phyloP scores from a whole-genome alignment of 352 stramenopile genomes.

The Pythium vanterpoolii region DNA sequence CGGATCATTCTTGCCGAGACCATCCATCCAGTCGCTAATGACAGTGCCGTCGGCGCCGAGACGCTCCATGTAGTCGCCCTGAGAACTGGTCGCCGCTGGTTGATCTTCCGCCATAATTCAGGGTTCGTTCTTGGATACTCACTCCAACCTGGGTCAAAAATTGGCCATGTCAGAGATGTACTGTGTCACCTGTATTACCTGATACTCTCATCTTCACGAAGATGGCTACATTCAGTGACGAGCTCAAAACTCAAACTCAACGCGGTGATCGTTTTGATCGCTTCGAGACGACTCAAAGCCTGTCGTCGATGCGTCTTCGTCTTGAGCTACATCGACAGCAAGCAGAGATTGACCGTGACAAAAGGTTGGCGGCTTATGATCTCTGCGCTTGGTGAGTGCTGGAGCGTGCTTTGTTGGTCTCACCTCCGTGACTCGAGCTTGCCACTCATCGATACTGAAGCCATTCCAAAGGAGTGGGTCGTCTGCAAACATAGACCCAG shows the following conservation, averaged over 20 bases:
- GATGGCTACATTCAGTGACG: slow-evolving; percentile 12
- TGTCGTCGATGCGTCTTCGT: slow-evolving; percentile 3
- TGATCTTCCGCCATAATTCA: slow-evolving; percentile 8
- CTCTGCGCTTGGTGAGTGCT: not conserved
- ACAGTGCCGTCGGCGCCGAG: slow-evolving; percentile 1
- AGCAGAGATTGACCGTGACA: slow-evolving; percentile 9
- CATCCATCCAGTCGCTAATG: slow-evolving; percentile 22
- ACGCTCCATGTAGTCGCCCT: slow-evolving; percentile 8
- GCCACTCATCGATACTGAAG: slow-evolving; percentile 43
- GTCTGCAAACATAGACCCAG: slow-evolving; percentile 13
- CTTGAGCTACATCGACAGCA: slow-evolving; percentile 2
- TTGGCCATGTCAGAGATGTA: not conserved
- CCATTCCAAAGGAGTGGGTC: slow-evolving; percentile 40
- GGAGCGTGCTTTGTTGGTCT: not conserved
- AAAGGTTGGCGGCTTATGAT: not conserved
- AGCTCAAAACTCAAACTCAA: slow-evolving; percentile 14
- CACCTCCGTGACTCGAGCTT: slow-evolving; percentile 11
- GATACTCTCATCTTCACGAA: slow-evolving; percentile 11
- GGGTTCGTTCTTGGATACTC: not conserved
- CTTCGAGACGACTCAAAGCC: slow-evolving; percentile 10
- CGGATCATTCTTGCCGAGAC: slow-evolving; percentile 18
- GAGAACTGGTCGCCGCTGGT: not conserved
- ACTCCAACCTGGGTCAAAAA: not conserved
- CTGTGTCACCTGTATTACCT: slow-evolving; percentile 18
- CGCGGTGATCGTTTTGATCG: not conserved